A percentile compares a stretch with the other conserved stretches of the same genome.
Conservation (phyloP, 208 protist genomes). For the Trypanosoma caninum region DNA sequence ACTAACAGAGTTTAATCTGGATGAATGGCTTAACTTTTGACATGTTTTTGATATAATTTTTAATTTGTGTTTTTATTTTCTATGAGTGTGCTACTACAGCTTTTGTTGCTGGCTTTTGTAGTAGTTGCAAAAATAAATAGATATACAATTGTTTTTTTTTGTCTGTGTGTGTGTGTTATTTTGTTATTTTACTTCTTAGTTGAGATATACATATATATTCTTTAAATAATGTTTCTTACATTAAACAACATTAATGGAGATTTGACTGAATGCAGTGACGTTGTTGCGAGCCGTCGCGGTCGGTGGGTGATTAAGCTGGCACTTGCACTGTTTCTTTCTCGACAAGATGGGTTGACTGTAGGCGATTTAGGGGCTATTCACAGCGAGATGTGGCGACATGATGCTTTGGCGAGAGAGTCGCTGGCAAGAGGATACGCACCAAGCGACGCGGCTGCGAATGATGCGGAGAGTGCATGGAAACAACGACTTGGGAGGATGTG, state of each 20-base stretch:
- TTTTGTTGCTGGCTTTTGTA: too few species aligned
- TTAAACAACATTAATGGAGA: too few species aligned
- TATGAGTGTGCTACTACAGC: too few species aligned
- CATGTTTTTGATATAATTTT: background rate
- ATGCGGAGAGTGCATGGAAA: constrained; percentile 13
- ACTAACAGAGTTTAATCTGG: constrained; percentile 45
- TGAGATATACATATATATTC: too few species aligned
- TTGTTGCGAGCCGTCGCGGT: constrained; percentile 25
- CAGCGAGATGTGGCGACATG: constrained; percentile 28
- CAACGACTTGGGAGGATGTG: constrained; percentile 7
- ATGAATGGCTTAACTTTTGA: constrained; percentile 37
- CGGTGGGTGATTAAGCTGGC: constrained; percentile 46
- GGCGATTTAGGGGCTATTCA: constrained; percentile 23
- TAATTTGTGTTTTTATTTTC: background rate
- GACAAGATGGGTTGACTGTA: constrained; percentile 1
- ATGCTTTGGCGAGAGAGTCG: constrained; percentile 25
- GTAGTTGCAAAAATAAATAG: too few species aligned
- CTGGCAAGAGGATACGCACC: constrained; percentile 8
- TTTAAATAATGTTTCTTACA: too few species aligned
- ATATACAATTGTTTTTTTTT: too few species aligned
- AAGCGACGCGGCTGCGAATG: background rate
- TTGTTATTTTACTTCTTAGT: too few species aligned
- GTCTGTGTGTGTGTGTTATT: too few species aligned
- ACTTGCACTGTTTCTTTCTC: constrained; percentile 33
- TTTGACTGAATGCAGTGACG: background rate